Evolutionary conservation across 805 yeast genomes (phyloP), one percentile per base, ranked within the genome.

Genomic region (Groenewaldozyma salmanticensis): DNA sequence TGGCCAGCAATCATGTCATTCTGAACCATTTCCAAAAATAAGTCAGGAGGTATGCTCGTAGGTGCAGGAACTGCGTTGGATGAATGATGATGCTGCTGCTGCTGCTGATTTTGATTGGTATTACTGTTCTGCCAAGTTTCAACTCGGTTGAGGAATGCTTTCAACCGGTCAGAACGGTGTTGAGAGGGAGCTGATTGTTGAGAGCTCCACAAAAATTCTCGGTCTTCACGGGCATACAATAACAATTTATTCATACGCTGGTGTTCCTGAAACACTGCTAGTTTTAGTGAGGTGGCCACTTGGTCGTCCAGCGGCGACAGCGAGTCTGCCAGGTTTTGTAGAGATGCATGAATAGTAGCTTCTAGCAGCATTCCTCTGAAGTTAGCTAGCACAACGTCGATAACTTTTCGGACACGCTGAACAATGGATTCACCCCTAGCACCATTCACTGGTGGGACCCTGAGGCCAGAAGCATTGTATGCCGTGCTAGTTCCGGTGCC

Each of bases 361-460:
- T 81, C 83, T 34, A 87, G 60, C 15, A 85, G 57, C 67, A 79
- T 76, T 2, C 95, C 90, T 9, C 77, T 70, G 48, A 80, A 81
- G 37, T 72, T 68, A 19, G 69, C 74, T 27, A 71, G 67, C 7
- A 82, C 67, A 5, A 77, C 76, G 29, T 70, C 66, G 3, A 81
- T 70, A 3, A 81, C 71, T 22, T 68, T 49, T 5, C 73, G 62
- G 11, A 79, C 54, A 44, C 92, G 66, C 37, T 67, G 68, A 1
- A 74, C 67, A 43, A 79, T 58, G 13, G 63, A 55, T 35, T 69
- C 70, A 3, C 66, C 52, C 35, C 52, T 55, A 11, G 43, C 5
- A 13, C 39, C 35, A 34, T 33, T 27, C 33, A 31, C 42, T 21
- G 54, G 47, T 18, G 45, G 48, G 37, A 55, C 40, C 24, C 13